Conservation (phyloP, 768 basidiomycete genomes). For the Boletus rubropictus region DNA sequence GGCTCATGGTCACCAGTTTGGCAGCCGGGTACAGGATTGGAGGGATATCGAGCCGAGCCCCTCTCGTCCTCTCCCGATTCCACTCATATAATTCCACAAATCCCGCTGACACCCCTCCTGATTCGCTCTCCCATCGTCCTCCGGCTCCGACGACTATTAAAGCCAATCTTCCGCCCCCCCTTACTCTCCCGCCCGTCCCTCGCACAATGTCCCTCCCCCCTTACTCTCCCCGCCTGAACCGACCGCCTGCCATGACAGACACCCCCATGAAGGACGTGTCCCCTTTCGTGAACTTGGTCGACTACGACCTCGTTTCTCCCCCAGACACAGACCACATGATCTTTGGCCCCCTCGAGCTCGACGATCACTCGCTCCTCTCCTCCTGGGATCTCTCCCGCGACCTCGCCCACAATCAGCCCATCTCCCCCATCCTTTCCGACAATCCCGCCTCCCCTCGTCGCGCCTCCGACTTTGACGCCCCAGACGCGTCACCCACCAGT, state of each 20-base stretch:
- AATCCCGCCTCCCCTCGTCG: conserved; percentile 37
- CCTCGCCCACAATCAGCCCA: conserved; percentile 36
- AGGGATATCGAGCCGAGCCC: conserved; percentile 35
- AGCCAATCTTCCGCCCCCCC: conserved; percentile 17
- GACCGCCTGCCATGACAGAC: conserved; percentile 16
- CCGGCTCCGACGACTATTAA: conserved; percentile 38
- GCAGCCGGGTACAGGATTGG: conserved; percentile 29
- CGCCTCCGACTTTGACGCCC: conserved; percentile 37
- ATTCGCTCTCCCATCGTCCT: conserved; percentile 22
- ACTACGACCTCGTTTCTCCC: conserved; percentile 36
- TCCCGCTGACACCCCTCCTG: conserved; percentile 29
- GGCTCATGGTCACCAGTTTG: conserved; percentile 35
- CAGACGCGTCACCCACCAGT: conserved; percentile 37
- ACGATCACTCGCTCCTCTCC: conserved; percentile 26
- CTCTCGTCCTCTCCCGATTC: conserved; percentile 36
- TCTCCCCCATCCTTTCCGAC: conserved; percentile 37
- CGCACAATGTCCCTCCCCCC: conserved; percentile 39
- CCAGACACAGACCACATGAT: conserved; percentile 31
- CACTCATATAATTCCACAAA: conserved; percentile 21
- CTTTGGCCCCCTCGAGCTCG: conserved; percentile 32
- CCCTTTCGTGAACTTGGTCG: conserved; percentile 32
- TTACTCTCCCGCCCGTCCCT: conserved; percentile 25
- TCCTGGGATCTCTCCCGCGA: conserved; percentile 28
- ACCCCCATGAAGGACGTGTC: conserved; percentile 26
- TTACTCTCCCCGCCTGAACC: conserved; percentile 33